These are phyloP conservation scores for Pseudisothecium myosuroides DNA, from an alignment of 225 moss, liverwort and hornwort species.

Conservation along the genomic window DNA sequence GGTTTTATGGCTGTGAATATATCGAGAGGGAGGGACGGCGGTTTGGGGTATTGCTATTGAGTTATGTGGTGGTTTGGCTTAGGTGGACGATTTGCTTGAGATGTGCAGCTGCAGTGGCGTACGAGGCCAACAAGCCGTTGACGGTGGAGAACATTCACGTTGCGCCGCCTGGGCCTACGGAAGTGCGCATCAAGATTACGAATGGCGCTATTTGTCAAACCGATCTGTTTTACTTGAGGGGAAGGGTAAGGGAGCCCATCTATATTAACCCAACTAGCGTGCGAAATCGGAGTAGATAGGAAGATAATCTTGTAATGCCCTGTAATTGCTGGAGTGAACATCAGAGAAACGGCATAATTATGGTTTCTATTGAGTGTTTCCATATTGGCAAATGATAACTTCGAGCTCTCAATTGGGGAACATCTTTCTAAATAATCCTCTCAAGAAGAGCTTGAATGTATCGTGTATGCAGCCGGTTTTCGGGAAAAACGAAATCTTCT, in stretches of 20 bases:
- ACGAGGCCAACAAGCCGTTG: background rate
- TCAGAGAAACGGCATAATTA: background rate
- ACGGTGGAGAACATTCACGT: constrained; percentile 4
- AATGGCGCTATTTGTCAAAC: constrained; percentile 14
- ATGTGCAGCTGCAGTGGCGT: constrained; percentile 23
- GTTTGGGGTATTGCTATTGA: background rate
- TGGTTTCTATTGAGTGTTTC: background rate
- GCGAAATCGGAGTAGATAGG: background rate
- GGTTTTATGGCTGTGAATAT: background rate
- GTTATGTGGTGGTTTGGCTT: background rate
- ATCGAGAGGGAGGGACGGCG: background rate
- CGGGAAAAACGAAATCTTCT: background rate
- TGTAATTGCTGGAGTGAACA: background rate
- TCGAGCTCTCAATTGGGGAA: background rate
- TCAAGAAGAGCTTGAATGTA: background rate
- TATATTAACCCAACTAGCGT: background rate
- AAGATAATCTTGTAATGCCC: background rate
- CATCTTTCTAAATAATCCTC: background rate
- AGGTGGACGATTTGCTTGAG: background rate
- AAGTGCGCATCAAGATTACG: constrained; percentile 28
- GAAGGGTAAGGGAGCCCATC: background rate
- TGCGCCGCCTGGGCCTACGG: constrained; percentile 5
- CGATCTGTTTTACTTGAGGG: constrained; percentile 7
- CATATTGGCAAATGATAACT: background rate
- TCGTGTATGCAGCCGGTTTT: background rate